phyloP scores from a whole-genome alignment of 768 basidiomycete genomes.

The Amanita molliuscula region DNA sequence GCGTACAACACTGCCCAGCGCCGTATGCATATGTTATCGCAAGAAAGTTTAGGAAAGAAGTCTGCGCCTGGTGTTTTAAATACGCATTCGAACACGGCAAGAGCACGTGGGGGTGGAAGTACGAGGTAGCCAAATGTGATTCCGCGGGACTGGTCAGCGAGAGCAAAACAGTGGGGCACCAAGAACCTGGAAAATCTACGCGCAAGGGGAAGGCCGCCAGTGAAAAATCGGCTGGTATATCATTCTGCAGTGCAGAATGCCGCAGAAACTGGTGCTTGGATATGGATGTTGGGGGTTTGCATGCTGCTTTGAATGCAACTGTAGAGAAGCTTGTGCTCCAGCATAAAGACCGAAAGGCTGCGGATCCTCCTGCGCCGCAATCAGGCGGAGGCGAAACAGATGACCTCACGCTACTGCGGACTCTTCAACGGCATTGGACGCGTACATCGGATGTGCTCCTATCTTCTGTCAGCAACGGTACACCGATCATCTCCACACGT shows the following conservation, averaged over 20 bases:
- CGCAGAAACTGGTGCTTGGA: conserved; percentile 25
- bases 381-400: background rate
- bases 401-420: background rate
- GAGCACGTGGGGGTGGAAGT: conserved; percentile 35
- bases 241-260: conserved; percentile 48
- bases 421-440: background rate
- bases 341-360: background rate
- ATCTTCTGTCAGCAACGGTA: background rate
- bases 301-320: background rate
- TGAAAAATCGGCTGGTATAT: conserved; percentile 25
- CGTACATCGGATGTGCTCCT: background rate
- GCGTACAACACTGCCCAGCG: conserved; percentile 29
- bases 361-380: background rate
- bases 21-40: conserved; percentile 53
- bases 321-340: conserved; percentile 1
- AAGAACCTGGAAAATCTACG: background rate
- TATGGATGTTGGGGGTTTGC: conserved; percentile 3
- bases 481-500: background rate
- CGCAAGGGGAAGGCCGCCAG: background rate
- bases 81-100: conserved; percentile 44
- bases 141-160: background rate
- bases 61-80: conserved; percentile 55
- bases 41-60: conserved; percentile 55
- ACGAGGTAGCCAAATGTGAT: conserved; percentile 8
- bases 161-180: background rate